Conservation (phyloP, 495 filamentous ascomycete species). For the Podospora australis region DNA sequence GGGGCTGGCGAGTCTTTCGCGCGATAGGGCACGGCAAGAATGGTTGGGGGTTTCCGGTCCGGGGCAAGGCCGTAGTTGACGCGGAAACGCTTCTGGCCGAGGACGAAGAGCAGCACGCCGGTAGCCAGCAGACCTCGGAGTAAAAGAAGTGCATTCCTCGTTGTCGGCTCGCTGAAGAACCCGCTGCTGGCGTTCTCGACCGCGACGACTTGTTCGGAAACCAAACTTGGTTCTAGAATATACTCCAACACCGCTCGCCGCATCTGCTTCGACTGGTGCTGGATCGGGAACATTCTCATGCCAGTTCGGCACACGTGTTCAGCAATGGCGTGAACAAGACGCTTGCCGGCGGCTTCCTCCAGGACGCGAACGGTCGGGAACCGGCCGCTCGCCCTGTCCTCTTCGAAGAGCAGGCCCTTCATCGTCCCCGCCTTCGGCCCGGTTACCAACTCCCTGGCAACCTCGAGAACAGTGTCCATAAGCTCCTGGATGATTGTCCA, state of each 20-base stretch:
- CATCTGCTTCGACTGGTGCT: conserved; percentile 29
- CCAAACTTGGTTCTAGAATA: conserved; percentile 30
- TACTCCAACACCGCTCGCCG: conserved; percentile 38
- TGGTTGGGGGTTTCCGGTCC: conserved; percentile 32
- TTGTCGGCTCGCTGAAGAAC: conserved; percentile 29
- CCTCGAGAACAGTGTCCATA: conserved; percentile 25
- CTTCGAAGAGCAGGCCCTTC: conserved; percentile 13
- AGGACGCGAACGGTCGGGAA: conserved; percentile 43
- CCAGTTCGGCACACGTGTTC: conserved; percentile 33
- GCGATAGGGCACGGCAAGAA: conserved; percentile 64
- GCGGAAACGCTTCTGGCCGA: conserved; percentile 56
- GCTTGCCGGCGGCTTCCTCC: conserved; percentile 24
- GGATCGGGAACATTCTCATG: conserved; percentile 34
- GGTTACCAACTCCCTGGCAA: conserved; percentile 20
- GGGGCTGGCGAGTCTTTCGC: conserved; percentile 60
- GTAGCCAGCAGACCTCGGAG: conserved; percentile 55
- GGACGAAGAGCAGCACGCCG: conserved; percentile 48
- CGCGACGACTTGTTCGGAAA: conserved; percentile 21
- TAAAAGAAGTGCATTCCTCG: conserved; percentile 42
- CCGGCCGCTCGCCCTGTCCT: conserved; percentile 13
- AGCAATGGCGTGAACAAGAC: conserved; percentile 26
- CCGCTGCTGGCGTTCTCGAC: conserved; percentile 28
- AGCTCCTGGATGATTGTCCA: conserved; percentile 57
- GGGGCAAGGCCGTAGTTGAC: conserved; percentile 60
- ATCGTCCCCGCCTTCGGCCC: conserved; percentile 29